A percentile compares a stretch with the other conserved stretches of the same genome.
These are phyloP conservation scores for Cryptococcus hybrid DNA, from an alignment of 1,284 basidiomycete genomes.

Conservation along the genomic window DNA sequence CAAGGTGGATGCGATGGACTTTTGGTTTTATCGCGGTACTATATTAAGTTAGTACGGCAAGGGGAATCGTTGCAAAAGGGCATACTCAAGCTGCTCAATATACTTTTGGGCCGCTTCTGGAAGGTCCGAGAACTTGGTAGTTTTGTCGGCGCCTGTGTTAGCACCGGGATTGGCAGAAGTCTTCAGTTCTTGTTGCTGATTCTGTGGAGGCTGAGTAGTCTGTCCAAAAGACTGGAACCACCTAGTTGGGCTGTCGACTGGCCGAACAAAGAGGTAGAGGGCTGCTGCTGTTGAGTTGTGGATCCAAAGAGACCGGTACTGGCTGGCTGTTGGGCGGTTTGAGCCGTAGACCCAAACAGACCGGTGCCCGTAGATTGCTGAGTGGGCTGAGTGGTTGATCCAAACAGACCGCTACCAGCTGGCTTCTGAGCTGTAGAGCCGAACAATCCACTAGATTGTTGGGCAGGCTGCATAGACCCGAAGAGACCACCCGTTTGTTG, in stretches of 20 bases:
- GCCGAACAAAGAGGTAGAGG: slow-evolving; percentile 8
- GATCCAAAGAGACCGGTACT: slow-evolving; percentile 11
- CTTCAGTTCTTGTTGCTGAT: slow-evolving; percentile 20
- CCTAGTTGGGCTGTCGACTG: slow-evolving; percentile 8
- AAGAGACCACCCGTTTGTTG: slow-evolving; percentile 3
- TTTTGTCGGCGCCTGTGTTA: slow-evolving; percentile 27
- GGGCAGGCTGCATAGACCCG: slow-evolving; percentile 1
- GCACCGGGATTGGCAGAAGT: slow-evolving; percentile 11
- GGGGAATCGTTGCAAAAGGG: neutral
- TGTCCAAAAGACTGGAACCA: slow-evolving; percentile 15
- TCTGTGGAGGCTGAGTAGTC: slow-evolving; percentile 15
- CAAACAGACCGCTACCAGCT: slow-evolving; percentile 1
- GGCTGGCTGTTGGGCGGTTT: slow-evolving; percentile 4
- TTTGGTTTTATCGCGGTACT: slow-evolving; percentile 37
- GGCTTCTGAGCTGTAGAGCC: slow-evolving; percentile 9
- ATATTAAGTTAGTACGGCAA: slow-evolving; percentile 1
- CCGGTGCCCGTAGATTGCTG: slow-evolving; percentile 7
- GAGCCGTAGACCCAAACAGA: slow-evolving; percentile 19
- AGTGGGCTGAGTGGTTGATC: slow-evolving; percentile 6
- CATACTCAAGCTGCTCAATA: slow-evolving; percentile 44
- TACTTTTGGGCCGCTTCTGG: slow-evolving; percentile 37
- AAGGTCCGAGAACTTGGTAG: slow-evolving; percentile 41
- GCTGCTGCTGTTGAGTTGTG: slow-evolving; percentile 9
- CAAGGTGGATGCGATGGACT: slow-evolving; percentile 28
- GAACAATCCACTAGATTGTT: slow-evolving; percentile 3